Base-by-base conservation (phyloP, 768 basidiomycete genomes). In the Mycena galericulata region DNA sequence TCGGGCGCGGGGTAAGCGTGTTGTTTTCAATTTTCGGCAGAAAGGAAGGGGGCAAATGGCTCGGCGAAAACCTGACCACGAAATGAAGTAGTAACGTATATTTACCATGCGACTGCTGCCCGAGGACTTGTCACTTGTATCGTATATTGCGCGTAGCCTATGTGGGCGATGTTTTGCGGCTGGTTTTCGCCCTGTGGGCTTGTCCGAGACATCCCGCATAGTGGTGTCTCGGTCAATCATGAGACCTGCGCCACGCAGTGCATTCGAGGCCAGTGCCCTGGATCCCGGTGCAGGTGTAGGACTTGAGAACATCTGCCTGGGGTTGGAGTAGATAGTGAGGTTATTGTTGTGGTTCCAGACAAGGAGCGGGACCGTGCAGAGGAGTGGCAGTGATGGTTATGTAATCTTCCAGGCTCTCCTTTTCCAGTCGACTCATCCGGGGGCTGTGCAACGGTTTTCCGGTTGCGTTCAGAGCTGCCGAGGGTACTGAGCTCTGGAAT, bases 111-210 rank as follows among this genome's bases (percentile, higher is more conserved):
- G 84, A 76, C 79, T 78, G 69, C 86, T 80, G 80, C 78, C 79
- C 64, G 84, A 81, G 68, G 84, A 83, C 73, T 82, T 79, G 64
- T 87, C 87, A 83, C 79, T 91, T 68, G 87, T 79, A 30, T 83
- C 79, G 79, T 92, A 91, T 66, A 89, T 84, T 53, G 87, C 82
- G 62, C 90, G 84, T 12, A 87, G 81, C 68, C 90, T 85, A 76
- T 92, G 89, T 7, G 86, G 81, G 29, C 89, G 86, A 70, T 85
- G 79, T 81, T 91, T 92, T 18, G 84, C 81, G n/a, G 84, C 73
- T 49, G 88, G 87, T 77, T 94, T 94, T 75, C 92, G 87, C 26
- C 92, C 92, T 55, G 91, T 91, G 7, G 90, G 91, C 72, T 84
- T 91, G 80, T 89, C 88, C 11, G 86, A 83, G 47, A 83, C 81